phyloP scores from a whole-genome alignment of 441 rosid species.

The Eugenia klotzschiana region DNA sequence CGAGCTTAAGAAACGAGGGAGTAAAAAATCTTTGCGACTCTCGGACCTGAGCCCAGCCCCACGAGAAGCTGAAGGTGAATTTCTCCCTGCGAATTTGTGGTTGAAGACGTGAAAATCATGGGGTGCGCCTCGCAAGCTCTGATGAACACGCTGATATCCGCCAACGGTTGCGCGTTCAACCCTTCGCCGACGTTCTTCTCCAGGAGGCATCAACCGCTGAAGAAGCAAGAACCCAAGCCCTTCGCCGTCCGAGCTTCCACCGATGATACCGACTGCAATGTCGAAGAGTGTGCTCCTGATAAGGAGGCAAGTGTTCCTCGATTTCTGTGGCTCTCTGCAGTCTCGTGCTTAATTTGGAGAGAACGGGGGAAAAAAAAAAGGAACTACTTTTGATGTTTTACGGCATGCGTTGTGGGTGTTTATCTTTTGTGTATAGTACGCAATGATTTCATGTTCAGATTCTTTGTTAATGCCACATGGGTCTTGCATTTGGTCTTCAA shows the following conservation, averaged over 20 bases:
- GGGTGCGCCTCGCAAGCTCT: conserved; percentile 40
- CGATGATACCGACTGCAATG: conserved; percentile 63
- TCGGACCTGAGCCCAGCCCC: background rate
- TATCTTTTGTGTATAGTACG: background rate
- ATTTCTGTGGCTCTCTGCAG: background rate
- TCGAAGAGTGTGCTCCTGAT: conserved; percentile 87
- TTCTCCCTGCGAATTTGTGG: background rate
- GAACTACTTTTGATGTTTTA: background rate
- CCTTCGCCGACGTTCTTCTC: background rate
- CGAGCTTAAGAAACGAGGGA: background rate
- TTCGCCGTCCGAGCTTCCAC: conserved; percentile 44
- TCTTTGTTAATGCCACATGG: background rate
- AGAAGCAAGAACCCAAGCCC: background rate
- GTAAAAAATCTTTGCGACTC: background rate
- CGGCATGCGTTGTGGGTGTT: background rate
- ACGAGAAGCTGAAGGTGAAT: background rate
- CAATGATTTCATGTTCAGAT: background rate
- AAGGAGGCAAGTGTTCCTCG: conserved; percentile 47
- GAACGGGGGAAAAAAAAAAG: background rate
- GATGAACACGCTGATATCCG: conserved; percentile 26
- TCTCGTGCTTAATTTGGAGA: background rate
- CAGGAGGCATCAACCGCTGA: background rate
- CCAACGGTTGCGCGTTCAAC: conserved; percentile 14
- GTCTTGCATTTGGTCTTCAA: background rate
- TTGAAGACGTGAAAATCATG: conserved; percentile 11